These are phyloP conservation scores for Viola pubescens DNA, from an alignment of 441 rosid species.

Conservation along the genomic window DNA sequence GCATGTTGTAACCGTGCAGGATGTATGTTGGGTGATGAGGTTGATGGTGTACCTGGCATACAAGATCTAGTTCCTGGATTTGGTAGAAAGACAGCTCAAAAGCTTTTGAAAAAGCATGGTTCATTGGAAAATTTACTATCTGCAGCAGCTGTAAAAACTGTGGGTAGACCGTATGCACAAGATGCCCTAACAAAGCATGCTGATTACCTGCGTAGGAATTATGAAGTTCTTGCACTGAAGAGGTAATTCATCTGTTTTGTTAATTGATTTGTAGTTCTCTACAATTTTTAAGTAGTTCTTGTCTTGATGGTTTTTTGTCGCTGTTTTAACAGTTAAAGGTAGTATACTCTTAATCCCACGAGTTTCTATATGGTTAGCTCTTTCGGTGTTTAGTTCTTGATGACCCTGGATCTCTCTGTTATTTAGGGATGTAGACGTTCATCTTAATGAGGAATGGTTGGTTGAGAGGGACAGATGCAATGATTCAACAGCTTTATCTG, in stretches of 20 bases:
- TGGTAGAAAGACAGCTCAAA: slow-evolving; percentile 76
- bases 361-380: neutral
- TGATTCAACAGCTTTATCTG: slow-evolving; percentile 45
- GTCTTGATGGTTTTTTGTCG: neutral
- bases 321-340: no score
- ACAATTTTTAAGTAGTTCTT: neutral
- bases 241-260: slow-evolving; percentile 33
- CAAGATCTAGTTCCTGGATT: slow-evolving; percentile 74
- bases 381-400: slow-evolving; percentile 6
- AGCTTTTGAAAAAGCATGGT: slow-evolving; percentile 76
- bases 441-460: slow-evolving; percentile 73
- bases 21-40: slow-evolving; percentile 82
- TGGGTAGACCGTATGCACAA: slow-evolving; percentile 70
- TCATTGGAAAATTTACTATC: slow-evolving; percentile 67
- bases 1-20: slow-evolving; percentile 31
- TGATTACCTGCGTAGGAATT: slow-evolving; percentile 72
- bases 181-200: slow-evolving; percentile 78
- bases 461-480: slow-evolving; percentile 48
- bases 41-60: slow-evolving; percentile 87
- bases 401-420: slow-evolving; percentile 8
- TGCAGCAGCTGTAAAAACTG: slow-evolving; percentile 76
- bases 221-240: slow-evolving; percentile 71
- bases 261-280: slow-evolving; percentile 5
- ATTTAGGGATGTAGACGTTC: slow-evolving; percentile 60
- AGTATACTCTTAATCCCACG: no score